Base-by-base conservation (phyloP, 768 basidiomycete species). In the Pluteus cervinus region DNA sequence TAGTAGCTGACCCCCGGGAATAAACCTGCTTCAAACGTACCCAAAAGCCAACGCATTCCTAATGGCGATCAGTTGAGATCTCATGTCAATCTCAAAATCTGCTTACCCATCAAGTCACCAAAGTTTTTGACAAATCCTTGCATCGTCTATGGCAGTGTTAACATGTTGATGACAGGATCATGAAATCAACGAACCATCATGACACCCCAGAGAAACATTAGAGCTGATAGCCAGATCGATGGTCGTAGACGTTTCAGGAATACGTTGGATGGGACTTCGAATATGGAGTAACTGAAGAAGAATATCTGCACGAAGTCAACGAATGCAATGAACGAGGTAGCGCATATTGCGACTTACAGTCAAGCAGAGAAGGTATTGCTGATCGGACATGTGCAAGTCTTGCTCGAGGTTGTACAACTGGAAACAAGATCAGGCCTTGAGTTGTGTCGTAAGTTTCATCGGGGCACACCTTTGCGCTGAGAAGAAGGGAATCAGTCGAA, bases 201-300 rank as follows among this genome's bases (percentile, higher is more conserved):
- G 21, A 86, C 46, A 2, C 83, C 84, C 82, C 84, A 86, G 12
- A 75, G 47, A 2, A 84, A 44, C 85, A 89, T 87, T 36, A 87
- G 64, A 18, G 68, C 42, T 4, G 82, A 83, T 4, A 89, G 61
- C 85, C 86, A 88, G 24, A 89, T 55, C 3, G 84, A 86, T 0
- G 86, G 86, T 1, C 83, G 69, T 22, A 86, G 65, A 23, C 81
- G 74, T 52, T 85, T 85, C 35, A 86, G 59, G 52, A 83, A 76
- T 3, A 84, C 58, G 43, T 86, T 85, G 10, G 79, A 82, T 3
- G 86, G 85, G 20, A 85, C 79, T 68, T 86, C 81, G 43, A 87
- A 87, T 18, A 85, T 50, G 2, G 80, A 69, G 50, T 88, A 86
- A 36, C 79, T 69, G 59, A 78, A 73, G 56, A 75, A 76, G 47